Conservation (phyloP, 116 monocot genomes). For the Trichopus zeylanicus region DNA sequence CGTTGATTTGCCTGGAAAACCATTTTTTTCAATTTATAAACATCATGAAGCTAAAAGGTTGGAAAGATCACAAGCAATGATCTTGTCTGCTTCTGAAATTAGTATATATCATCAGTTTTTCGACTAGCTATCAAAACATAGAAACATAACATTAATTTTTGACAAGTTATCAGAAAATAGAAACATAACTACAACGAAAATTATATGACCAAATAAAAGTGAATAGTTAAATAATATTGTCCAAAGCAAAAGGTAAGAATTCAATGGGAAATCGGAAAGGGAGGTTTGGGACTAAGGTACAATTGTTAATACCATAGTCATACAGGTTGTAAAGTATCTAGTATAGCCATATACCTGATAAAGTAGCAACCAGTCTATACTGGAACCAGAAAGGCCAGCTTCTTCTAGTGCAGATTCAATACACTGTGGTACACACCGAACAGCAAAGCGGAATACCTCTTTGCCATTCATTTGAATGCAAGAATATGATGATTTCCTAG, state of each 20-base stretch:
- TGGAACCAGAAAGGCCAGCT: constrained; percentile 48
- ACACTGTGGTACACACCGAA: constrained; percentile 72
- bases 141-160: background rate
- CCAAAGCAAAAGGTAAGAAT: no score
- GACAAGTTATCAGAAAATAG: background rate
- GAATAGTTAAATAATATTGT: no score
- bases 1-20: constrained; percentile 72
- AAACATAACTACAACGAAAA: background rate
- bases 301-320: no score
- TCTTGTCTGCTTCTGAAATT: no score
- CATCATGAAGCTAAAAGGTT: background rate
- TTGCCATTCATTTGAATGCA: constrained; percentile 95
- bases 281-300: no score
- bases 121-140: no score
- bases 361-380: constrained; percentile 85
- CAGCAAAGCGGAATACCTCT: constrained; percentile 95
- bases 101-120: no score
- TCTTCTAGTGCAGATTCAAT: constrained; percentile 61
- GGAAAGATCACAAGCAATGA: background rate
- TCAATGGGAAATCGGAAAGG: no score
- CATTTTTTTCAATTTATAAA: background rate
- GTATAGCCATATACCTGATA: constrained; percentile 81
- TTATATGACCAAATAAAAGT: no score
- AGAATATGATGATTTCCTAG: constrained; percentile 60
- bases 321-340: no score